Evolutionary conservation across 2,329 filamentous ascomycete genomes (phyloP), one percentile per base, ranked within the genome.

Genomic region (Epichloe baconii): DNA sequence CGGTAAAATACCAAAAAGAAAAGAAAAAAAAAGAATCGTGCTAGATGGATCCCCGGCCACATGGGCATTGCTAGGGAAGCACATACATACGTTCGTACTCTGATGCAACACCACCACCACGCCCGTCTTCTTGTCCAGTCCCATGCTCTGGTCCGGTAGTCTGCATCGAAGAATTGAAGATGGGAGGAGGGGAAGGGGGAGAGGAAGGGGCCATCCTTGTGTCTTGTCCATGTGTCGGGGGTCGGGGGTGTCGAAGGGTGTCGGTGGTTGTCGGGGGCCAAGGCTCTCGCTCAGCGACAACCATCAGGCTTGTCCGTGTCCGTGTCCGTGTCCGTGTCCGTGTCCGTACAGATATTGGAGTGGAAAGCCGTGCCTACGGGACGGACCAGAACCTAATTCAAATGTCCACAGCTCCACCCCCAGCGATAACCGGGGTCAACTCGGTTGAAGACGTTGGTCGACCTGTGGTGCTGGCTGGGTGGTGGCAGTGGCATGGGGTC

Each of bases 271-370:
- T 34, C 44, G 44, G 44, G 40, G 44, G 43, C n/a, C 41, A 49
- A 49, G 47, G 47, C 47, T 44, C 19, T 49, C 37, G 47, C 47
- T 49, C 11, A 17, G 38, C 47, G 47, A 49, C 38, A 44, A 49
- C 47, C 47, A 36, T 15, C 19, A 21, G 1, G 23, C 23, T 8
- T 35, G 43, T 35, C 12, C 43, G 15, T 26, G 26, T 23, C n/a
- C n/a, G 17, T 42, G 43, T 35, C 12, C 43, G 15, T 26, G 26
- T 23, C n/a, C n/a, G 17, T 42, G 26, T 10, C 26, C 26, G 26
- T 31, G 26, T 31, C 26, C 26, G 26, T 31, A 11, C 26, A 31
- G 7, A 26, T 31, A 4, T 31, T 31, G 26, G 26, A 31, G 26
- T 10, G 26, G 10, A 31, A 31, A 31, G 26, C 26, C 26, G 3